Conservation (phyloP, 2,329 filamentous ascomycete genomes). For the Aspergillus oerlinghausenensis region DNA sequence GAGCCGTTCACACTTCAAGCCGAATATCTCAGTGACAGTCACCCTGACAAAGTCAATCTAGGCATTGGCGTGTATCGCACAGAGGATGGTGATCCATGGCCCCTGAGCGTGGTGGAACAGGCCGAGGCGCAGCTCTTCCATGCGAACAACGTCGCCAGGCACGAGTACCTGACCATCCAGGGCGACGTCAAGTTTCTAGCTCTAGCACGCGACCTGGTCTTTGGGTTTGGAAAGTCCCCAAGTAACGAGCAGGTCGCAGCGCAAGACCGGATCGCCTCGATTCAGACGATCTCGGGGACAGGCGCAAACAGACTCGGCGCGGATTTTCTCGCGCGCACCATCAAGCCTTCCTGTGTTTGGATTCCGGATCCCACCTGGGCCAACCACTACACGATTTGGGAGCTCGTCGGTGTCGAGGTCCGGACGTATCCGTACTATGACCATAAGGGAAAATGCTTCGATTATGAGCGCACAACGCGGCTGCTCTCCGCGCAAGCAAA, state of each 20-base stretch:
- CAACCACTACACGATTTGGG: slow-evolving; percentile 95
- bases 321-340: slow-evolving; percentile 13
- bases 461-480: slow-evolving; percentile 14
- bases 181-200: slow-evolving; percentile 75
- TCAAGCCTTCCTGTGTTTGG: slow-evolving; percentile 56
- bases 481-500: slow-evolving; percentile 59
- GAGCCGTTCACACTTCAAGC: slow-evolving; percentile 24
- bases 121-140: slow-evolving; percentile 39
- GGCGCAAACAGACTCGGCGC: slow-evolving; percentile 24
- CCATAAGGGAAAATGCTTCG: slow-evolving; percentile 10
- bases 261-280: slow-evolving; percentile 36
- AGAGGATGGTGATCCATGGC: slow-evolving; percentile 88
- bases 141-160: slow-evolving; percentile 78
- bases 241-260: slow-evolving; percentile 9
- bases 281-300: slow-evolving; percentile 93
- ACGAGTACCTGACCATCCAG: slow-evolving; percentile 94
- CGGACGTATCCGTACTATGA: slow-evolving; percentile 38
- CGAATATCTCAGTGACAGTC: slow-evolving; percentile 65
- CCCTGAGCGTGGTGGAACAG: slow-evolving; percentile 77
- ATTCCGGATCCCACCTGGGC: slow-evolving; percentile 93
- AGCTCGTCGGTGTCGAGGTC: slow-evolving; percentile 71
- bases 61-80: slow-evolving; percentile 91
- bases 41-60: slow-evolving; percentile 77
- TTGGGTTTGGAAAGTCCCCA: slow-evolving; percentile 49
- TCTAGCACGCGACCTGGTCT: slow-evolving; percentile 78